These are phyloP conservation scores for Conidiobolus coronatus DNA, from an alignment of 371 early-diverging fungal species.

Conservation along the genomic window DNA sequence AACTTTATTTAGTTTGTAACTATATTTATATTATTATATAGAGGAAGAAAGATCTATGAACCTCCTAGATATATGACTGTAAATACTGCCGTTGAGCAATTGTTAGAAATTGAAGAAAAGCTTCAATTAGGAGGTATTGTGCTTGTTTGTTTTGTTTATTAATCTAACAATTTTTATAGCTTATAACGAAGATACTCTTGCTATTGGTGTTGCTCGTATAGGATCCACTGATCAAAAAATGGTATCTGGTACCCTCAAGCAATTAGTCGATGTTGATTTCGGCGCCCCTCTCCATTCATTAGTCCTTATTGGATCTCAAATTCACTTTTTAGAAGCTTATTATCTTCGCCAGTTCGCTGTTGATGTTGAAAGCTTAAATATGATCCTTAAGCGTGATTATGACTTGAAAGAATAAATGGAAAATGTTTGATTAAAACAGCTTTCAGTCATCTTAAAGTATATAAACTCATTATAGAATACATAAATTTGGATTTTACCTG, in stretches of 20 bases:
- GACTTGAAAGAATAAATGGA: not conserved
- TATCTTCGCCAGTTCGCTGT: conserved; percentile 48
- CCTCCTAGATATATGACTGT: conserved; percentile 97
- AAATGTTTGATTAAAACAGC: no score
- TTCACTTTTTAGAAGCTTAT: conserved; percentile 92
- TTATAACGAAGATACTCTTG: conserved; percentile 54
- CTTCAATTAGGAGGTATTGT: conserved; percentile 24
- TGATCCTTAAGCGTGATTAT: conserved; percentile 35
- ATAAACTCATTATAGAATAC: no score
- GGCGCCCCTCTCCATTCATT: conserved; percentile 96
- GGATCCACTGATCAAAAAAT: conserved; percentile 57
- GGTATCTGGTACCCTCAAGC: conserved; percentile 66
- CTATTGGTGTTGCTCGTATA: conserved; percentile 86
- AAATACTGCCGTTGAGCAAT: conserved; percentile 78
- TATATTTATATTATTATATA: conserved; percentile 3
- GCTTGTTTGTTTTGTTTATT: not conserved
- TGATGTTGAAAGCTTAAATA: conserved; percentile 39
- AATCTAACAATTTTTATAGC: conserved; percentile 11
- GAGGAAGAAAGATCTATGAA: conserved; percentile 80
- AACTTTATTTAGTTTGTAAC: not conserved
- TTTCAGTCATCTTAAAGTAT: no score
- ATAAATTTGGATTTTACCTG: no score
- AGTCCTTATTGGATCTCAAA: conserved; percentile 64
- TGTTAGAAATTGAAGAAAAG: conserved; percentile 73
- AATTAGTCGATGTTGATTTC: conserved; percentile 66